Evolutionary conservation across 805 yeast species (phyloP).

Genomic region (Suhomyces vadensis): DNA sequence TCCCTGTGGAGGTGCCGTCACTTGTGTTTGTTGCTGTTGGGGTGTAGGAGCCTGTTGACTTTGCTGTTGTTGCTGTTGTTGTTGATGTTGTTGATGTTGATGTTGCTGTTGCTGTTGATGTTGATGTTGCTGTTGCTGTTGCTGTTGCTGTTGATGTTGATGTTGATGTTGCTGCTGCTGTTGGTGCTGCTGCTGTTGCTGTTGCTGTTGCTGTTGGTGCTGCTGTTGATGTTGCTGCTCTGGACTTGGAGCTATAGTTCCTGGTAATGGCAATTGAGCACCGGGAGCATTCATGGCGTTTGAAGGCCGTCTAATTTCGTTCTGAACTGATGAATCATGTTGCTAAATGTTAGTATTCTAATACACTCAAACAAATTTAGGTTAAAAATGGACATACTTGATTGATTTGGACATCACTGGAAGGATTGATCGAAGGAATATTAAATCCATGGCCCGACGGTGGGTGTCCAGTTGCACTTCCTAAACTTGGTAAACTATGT

Average conservation of each 20-base stretch:
- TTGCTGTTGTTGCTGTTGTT: conserved; percentile 11
- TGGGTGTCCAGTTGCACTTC: conserved; percentile 38
- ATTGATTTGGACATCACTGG: conserved; percentile 24
- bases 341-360: conserved; percentile 13
- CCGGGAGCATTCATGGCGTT: conserved; percentile 18
- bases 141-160: conserved; percentile 8
- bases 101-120: conserved; percentile 9
- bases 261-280: conserved; percentile 30
- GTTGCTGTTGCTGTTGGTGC: conserved; percentile 13
- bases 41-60: conserved; percentile 10
- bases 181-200: conserved; percentile 14
- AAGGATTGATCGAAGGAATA: conserved; percentile 45
- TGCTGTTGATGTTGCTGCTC: conserved; percentile 22
- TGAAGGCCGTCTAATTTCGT: conserved; percentile 29
- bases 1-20: conserved; percentile 8
- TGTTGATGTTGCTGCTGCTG: conserved; percentile 11
- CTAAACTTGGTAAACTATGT: conserved; percentile 53
- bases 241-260: conserved; percentile 21
- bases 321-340: conserved; percentile 22
- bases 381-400: conserved; percentile 22
- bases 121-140: conserved; percentile 12
- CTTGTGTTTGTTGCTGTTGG: conserved; percentile 15
- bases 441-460: conserved; percentile 48
- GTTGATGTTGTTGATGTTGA: conserved; percentile 12
- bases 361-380: neutral